phyloP scores from a whole-genome alignment of 805 yeast species.

The Phaffomyces opuntiae region DNA sequence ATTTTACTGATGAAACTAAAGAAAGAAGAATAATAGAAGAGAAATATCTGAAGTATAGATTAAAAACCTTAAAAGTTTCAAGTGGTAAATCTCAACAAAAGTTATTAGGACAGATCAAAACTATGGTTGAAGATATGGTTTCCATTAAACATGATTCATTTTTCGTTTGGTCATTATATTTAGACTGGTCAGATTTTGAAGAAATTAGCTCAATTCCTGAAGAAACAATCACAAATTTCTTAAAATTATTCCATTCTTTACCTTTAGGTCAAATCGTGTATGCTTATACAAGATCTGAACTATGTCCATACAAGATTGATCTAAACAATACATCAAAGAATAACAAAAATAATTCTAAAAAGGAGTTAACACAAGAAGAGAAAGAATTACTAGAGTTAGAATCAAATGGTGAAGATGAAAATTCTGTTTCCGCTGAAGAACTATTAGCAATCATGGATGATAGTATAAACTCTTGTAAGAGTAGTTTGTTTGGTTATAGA shows the following conservation, averaged over 20 bases:
- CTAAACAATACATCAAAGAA: slow-evolving; percentile 10
- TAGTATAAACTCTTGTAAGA: slow-evolving; percentile 39
- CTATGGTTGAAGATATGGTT: slow-evolving; percentile 66
- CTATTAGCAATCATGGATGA: slow-evolving; percentile 42
- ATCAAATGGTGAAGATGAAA: slow-evolving; percentile 17
- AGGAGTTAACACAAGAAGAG: slow-evolving; percentile 17
- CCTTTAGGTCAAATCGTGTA: slow-evolving; percentile 58
- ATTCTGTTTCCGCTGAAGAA: slow-evolving; percentile 39
- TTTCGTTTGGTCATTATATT: slow-evolving; percentile 64
- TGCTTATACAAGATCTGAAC: slow-evolving; percentile 59
- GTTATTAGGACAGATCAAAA: slow-evolving; percentile 37
- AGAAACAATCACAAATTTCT: slow-evolving; percentile 40
- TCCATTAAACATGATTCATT: slow-evolving; percentile 53
- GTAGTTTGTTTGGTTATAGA: slow-evolving; percentile 55
- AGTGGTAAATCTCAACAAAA: slow-evolving; percentile 38
- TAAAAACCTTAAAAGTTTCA: slow-evolving; percentile 43
- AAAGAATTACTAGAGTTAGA: slow-evolving; percentile 19
- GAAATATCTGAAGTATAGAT: slow-evolving; percentile 48
- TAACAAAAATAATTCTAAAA: slow-evolving; percentile 11
- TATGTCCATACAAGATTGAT: slow-evolving; percentile 45
- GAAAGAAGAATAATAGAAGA: slow-evolving; percentile 54
- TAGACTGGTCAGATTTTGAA: slow-evolving; percentile 65
- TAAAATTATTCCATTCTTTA: slow-evolving; percentile 48
- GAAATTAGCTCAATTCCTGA: slow-evolving; percentile 43
- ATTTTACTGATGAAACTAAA: slow-evolving; percentile 54